Conservation (phyloP, 1,284 basidiomycete species). For the Meira miltonrushii region DNA sequence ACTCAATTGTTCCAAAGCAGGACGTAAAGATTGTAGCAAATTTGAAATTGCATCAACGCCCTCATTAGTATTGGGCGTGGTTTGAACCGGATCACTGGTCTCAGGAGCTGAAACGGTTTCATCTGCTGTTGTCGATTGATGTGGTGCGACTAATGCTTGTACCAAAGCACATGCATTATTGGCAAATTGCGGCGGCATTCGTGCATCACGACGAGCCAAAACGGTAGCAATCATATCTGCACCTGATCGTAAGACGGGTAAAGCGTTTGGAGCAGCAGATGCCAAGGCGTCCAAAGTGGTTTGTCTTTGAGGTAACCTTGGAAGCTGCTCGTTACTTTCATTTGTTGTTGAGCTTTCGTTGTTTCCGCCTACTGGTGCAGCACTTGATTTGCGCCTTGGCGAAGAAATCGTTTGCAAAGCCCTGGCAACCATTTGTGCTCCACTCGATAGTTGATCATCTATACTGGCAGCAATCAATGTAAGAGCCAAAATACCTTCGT, state of each 20-base stretch:
- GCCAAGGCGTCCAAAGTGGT: constrained; percentile 23
- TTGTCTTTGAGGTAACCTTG: constrained; percentile 15
- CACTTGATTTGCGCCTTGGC: not conserved
- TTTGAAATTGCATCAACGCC: not conserved
- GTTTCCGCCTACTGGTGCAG: not conserved
- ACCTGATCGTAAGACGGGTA: constrained; percentile 22
- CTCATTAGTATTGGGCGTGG: not conserved
- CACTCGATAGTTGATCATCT: not conserved
- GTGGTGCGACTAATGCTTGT: not conserved
- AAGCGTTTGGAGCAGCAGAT: constrained; percentile 24
- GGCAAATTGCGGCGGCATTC: constrained; percentile 44
- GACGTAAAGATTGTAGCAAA: not conserved
- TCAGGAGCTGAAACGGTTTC: not conserved
- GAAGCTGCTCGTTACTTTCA: constrained; percentile 13
- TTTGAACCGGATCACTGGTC: not conserved
- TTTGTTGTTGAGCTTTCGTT: constrained; percentile 18
- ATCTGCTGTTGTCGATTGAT: too few species aligned
- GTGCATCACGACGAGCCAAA: constrained; percentile 32
- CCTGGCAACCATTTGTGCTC: constrained; percentile 22
- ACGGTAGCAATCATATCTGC: constrained; percentile 37
- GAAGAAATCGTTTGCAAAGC: constrained; percentile 17
- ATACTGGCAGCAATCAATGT: constrained; percentile 64
- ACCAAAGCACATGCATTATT: constrained; percentile 34
- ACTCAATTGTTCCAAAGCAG: not conserved
- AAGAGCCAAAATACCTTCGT: constrained; percentile 80